These are phyloP conservation scores for Actinidia arguta DNA, from an alignment of 179 eudicot species.

Conservation along the genomic window DNA sequence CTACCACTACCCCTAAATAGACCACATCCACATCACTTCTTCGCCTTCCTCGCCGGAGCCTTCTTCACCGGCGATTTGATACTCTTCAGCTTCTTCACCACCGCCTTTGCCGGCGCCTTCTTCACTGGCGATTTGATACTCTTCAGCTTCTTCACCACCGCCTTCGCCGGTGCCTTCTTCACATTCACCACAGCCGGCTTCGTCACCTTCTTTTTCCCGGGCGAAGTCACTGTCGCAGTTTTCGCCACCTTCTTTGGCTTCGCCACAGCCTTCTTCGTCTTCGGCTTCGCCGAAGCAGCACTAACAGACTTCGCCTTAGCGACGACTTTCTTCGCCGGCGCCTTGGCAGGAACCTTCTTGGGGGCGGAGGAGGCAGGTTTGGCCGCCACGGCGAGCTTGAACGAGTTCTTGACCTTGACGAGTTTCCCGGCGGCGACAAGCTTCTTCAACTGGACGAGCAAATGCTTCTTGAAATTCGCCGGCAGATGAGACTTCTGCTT, in stretches of 20 bases:
- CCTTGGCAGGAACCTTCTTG: slow-evolving; percentile 23
- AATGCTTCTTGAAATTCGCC: slow-evolving; percentile 66
- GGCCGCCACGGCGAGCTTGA: slow-evolving; percentile 56
- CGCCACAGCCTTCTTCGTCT: slow-evolving; percentile 40
- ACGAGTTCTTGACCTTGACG: slow-evolving; percentile 78
- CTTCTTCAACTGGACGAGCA: slow-evolving; percentile 74
- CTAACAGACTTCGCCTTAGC: slow-evolving; percentile 19
- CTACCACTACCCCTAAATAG: background rate
- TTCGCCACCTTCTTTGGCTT: slow-evolving; percentile 16
- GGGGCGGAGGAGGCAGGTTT: slow-evolving; percentile 34
- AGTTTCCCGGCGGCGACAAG: slow-evolving; percentile 67
- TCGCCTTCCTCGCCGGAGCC: slow-evolving; percentile 53
- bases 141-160: slow-evolving; percentile 32
- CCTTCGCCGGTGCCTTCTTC: slow-evolving; percentile 52
- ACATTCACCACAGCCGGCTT: slow-evolving; percentile 49
- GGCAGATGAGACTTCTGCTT: slow-evolving; percentile 73
- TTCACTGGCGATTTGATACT: slow-evolving; percentile 39
- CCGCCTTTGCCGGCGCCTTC: slow-evolving; percentile 23
- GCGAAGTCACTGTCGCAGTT: background rate
- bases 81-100: slow-evolving; percentile 32
- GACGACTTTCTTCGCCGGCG: slow-evolving; percentile 21
- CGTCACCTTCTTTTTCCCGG: slow-evolving; percentile 40
- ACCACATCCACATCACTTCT: slow-evolving; percentile 30
- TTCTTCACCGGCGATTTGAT: slow-evolving; percentile 51
- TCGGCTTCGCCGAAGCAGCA: slow-evolving; percentile 15